A percentile compares a stretch with the other conserved stretches of the same genome.
Evolutionary conservation across 2,329 filamentous ascomycete genomes (phyloP).

Genomic region (Fusarium tricinctum): DNA sequence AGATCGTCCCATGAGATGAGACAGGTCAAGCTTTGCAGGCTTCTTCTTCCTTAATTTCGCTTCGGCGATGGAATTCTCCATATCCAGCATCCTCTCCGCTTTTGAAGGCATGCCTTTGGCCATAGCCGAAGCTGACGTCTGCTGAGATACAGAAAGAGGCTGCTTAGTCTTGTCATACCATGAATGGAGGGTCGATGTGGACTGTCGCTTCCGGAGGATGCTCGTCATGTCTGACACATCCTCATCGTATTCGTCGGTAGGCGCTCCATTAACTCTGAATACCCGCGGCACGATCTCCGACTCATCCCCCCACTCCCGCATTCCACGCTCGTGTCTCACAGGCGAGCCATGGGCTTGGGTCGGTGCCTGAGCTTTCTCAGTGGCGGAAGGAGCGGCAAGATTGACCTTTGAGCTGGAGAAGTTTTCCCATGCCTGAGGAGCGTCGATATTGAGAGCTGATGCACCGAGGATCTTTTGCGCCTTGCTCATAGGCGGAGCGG

Average conservation of each 20-base stretch:
- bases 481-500: slow-evolving; percentile 48
- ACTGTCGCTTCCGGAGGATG: slow-evolving; percentile 62
- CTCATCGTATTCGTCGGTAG: slow-evolving; percentile 45
- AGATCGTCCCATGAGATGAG: slow-evolving; percentile 57
- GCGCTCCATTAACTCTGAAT: slow-evolving; percentile 34
- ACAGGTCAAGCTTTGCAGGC: slow-evolving; percentile 65
- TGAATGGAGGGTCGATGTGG: slow-evolving; percentile 68
- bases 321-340: slow-evolving; percentile 27
- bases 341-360: slow-evolving; percentile 30
- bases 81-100: slow-evolving; percentile 61
- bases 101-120: slow-evolving; percentile 68
- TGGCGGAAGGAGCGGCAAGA: slow-evolving; percentile 24
- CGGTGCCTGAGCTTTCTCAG: slow-evolving; percentile 28
- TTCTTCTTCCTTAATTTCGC: slow-evolving; percentile 56
- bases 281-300: slow-evolving; percentile 48
- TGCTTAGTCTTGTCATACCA: slow-evolving; percentile 70
- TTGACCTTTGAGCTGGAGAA: slow-evolving; percentile 45
- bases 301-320: slow-evolving; percentile 48
- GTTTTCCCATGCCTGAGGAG: slow-evolving; percentile 38
- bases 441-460: slow-evolving; percentile 46
- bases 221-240: slow-evolving; percentile 60
- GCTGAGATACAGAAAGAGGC: slow-evolving; percentile 70
- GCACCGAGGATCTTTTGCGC: slow-evolving; percentile 50
- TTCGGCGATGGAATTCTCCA: slow-evolving; percentile 54
- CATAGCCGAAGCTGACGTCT: slow-evolving; percentile 71